These are phyloP conservation scores for Tagetes erecta DNA, from an alignment of 129 eudicot species.

Conservation along the genomic window DNA sequence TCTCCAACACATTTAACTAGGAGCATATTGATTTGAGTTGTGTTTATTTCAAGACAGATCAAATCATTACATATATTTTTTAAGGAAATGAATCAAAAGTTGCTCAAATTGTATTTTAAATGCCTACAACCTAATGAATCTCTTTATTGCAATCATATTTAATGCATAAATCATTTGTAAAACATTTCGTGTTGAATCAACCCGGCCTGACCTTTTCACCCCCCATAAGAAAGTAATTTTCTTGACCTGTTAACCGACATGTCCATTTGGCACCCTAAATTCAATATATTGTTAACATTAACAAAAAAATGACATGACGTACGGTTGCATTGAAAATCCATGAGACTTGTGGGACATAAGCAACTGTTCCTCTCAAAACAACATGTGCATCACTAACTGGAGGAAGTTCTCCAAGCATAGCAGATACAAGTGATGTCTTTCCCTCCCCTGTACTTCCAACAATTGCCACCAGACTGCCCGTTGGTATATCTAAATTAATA, in stretches of 20 bases:
- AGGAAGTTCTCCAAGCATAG: conserved; percentile 98
- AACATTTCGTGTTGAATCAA: neutral
- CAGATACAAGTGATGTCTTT: conserved; percentile 89
- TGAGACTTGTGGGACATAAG: conserved; percentile 95
- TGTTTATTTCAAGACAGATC: neutral
- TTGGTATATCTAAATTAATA: conserved; percentile 73
- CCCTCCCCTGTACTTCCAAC: conserved; percentile 99
- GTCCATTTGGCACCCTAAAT: neutral
- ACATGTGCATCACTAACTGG: conserved; percentile 62
- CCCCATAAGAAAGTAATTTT: neutral
- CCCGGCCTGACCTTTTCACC: neutral
- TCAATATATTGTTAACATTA: neutral
- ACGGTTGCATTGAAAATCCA: conserved; percentile 99
- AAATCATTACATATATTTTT: no score
- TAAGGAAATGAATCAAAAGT: conserved; percentile 6
- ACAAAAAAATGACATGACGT: conserved; percentile 27
- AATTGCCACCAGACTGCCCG: conserved; percentile 77
- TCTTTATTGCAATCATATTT: neutral
- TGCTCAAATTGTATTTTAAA: neutral
- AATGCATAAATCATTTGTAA: neutral
- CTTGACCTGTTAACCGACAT: neutral
- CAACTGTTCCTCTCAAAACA: conserved; percentile 77
- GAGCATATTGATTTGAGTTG: neutral
- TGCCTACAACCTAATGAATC: conserved; percentile 2
- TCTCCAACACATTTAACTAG: neutral